Conservation (phyloP, 1,139 yeast genomes). For the Candida glucosophila region DNA sequence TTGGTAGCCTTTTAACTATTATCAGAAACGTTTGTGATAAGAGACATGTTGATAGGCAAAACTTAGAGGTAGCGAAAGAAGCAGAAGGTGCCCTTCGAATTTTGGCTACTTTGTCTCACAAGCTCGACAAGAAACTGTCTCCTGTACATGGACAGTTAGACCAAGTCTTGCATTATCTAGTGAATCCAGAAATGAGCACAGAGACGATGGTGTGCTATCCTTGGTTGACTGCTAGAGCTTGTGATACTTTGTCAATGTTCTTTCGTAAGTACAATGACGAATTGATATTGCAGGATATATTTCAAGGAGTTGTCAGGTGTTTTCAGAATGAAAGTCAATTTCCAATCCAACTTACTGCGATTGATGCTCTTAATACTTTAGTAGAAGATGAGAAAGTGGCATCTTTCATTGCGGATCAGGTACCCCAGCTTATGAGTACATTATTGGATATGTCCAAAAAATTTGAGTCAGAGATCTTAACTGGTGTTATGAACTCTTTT, state of each 20-base stretch:
- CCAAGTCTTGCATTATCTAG: constrained; percentile 32
- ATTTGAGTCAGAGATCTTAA: constrained; percentile 45
- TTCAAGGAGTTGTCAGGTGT: constrained; percentile 35
- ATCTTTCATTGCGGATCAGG: constrained; percentile 37
- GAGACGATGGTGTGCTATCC: constrained; percentile 24
- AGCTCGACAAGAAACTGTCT: constrained; percentile 27
- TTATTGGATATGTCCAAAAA: constrained; percentile 42
- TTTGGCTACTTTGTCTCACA: constrained; percentile 36
- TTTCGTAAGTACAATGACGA: constrained; percentile 30
- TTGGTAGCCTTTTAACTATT: constrained; percentile 32
- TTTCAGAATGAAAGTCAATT: constrained; percentile 36
- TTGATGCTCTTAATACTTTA: constrained; percentile 44
- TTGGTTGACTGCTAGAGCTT: constrained; percentile 49
- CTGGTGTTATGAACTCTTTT: constrained; percentile 49
- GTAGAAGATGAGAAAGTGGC: constrained; percentile 42
- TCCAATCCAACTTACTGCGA: constrained; percentile 44
- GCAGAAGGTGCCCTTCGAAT: constrained; percentile 46
- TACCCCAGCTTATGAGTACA: constrained; percentile 45
- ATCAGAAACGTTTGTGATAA: constrained; percentile 44
- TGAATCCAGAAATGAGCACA: constrained; percentile 38
- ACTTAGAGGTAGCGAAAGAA: constrained; percentile 26
- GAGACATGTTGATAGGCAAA: constrained; percentile 24
- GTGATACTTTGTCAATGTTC: constrained; percentile 46
- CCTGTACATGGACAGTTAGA: constrained; percentile 42
- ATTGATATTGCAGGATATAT: constrained; percentile 33